Percentiles rank a stretch among this genome's conserved stretches.
Evolutionary conservation across 2,329 filamentous ascomycete species (phyloP).

Genomic region (Talaromyces amestolkiae): DNA sequence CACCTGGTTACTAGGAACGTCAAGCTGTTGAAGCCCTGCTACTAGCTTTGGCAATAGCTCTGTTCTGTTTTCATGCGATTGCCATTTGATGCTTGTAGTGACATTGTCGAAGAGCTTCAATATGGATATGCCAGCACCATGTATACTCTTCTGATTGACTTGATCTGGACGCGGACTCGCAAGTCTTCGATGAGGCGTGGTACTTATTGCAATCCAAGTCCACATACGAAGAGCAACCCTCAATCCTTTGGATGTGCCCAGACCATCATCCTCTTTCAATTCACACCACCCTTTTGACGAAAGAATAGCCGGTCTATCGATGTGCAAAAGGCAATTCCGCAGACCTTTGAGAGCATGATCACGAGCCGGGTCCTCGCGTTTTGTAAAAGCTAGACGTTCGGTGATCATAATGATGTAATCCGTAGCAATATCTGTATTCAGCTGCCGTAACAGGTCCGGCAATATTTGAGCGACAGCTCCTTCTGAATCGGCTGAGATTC

Average conservation of each 20-base stretch:
- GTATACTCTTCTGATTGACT: slow-evolving; percentile 21
- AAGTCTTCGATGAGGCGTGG: slow-evolving; percentile 23
- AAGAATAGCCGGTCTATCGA: slow-evolving; percentile 25
- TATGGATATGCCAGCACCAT: slow-evolving; percentile 26
- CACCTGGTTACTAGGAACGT: slow-evolving; percentile 33
- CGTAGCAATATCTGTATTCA: slow-evolving; percentile 27
- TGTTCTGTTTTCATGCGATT: slow-evolving; percentile 19
- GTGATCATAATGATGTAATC: slow-evolving; percentile 34
- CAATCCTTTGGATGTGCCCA: slow-evolving; percentile 18
- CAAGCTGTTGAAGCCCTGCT: slow-evolving; percentile 29
- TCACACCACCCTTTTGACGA: slow-evolving; percentile 29
- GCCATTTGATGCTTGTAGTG: slow-evolving; percentile 17
- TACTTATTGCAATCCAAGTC: slow-evolving; percentile 30
- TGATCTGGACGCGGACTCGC: slow-evolving; percentile 21
- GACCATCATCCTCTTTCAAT: slow-evolving; percentile 11
- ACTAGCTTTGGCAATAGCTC: slow-evolving; percentile 31
- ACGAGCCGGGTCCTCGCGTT: slow-evolving; percentile 19
- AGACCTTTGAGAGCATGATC: slow-evolving; percentile 31
- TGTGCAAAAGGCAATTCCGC: slow-evolving; percentile 27
- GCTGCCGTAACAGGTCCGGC: slow-evolving; percentile 21
- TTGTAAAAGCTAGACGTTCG: slow-evolving; percentile 29
- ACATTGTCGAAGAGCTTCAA: slow-evolving; percentile 30
- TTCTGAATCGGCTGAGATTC: neutral
- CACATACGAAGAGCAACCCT: slow-evolving; percentile 34
- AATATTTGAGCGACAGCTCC: neutral